These are phyloP conservation scores for Rubroboletus satanas DNA, from an alignment of 768 basidiomycete species.

Conservation along the genomic window DNA sequence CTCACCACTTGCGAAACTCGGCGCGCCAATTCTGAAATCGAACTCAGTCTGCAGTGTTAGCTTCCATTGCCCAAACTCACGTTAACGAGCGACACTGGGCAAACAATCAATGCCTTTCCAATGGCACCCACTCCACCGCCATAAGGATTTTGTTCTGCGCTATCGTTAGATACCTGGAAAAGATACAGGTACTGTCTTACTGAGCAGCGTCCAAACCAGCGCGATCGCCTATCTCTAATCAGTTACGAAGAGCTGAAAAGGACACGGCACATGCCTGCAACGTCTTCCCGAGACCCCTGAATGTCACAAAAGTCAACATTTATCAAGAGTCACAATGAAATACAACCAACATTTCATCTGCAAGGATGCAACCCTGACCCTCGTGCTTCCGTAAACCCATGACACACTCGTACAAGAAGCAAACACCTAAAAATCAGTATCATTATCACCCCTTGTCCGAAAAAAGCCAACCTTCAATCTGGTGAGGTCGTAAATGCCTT, in stretches of 20 bases:
- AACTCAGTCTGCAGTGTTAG: neutral
- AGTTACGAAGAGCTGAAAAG: slow-evolving; percentile 1
- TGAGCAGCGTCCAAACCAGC: slow-evolving; percentile 89
- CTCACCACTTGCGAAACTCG: slow-evolving; percentile 93
- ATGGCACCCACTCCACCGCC: slow-evolving; percentile 49
- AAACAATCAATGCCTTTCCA: slow-evolving; percentile 87
- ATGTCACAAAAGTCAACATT: slow-evolving; percentile 10
- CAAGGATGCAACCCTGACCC: slow-evolving; percentile 91
- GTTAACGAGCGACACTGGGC: slow-evolving; percentile 86
- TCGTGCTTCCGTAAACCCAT: slow-evolving; percentile 93
- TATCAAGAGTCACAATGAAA: neutral
- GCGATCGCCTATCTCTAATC: slow-evolving; percentile 59
- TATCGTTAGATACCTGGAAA: neutral
- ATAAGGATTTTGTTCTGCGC: slow-evolving; percentile 80
- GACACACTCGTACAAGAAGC: slow-evolving; percentile 92
- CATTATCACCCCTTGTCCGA: neutral
- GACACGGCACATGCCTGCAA: slow-evolving; percentile 49
- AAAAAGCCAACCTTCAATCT: slow-evolving; percentile 64
- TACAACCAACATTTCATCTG: slow-evolving; percentile 81
- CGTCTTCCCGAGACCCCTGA: slow-evolving; percentile 97
- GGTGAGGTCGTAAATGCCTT: slow-evolving; percentile 78
- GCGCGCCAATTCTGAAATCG: slow-evolving; percentile 81
- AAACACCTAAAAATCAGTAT: slow-evolving; percentile 48
- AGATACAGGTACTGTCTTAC: slow-evolving; percentile 42
- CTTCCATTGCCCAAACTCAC: slow-evolving; percentile 41